Evolutionary conservation across 2,329 filamentous ascomycete genomes (phyloP).

Genomic region (Biscogniauxia marginata): DNA sequence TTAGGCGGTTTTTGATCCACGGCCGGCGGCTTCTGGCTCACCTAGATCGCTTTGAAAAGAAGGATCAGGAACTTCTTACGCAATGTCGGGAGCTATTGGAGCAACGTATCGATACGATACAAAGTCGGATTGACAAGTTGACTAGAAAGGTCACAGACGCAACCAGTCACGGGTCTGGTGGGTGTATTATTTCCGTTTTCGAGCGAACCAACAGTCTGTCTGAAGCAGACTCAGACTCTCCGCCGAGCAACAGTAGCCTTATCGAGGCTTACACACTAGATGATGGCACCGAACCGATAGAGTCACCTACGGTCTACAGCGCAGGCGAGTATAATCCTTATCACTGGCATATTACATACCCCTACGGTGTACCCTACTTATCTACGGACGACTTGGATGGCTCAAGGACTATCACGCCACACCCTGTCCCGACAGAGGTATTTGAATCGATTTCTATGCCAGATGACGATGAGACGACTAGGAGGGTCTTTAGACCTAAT

Average conservation of each 20-base stretch:
- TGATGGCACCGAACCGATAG: slow-evolving; percentile 27
- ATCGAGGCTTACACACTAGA: slow-evolving; percentile 26
- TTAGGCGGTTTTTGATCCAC: slow-evolving; percentile 51
- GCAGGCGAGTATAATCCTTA: slow-evolving; percentile 34
- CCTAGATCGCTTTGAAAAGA: slow-evolving; percentile 39
- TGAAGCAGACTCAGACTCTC: slow-evolving; percentile 44
- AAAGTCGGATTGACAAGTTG: slow-evolving; percentile 42
- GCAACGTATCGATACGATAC: slow-evolving; percentile 37
- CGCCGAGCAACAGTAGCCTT: slow-evolving; percentile 35
- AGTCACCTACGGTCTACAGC: slow-evolving; percentile 32
- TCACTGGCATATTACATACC: slow-evolving; percentile 39
- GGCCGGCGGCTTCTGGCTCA: slow-evolving; percentile 46
- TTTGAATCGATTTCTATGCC: slow-evolving; percentile 33
- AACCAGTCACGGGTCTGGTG: slow-evolving; percentile 35
- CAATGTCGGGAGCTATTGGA: slow-evolving; percentile 36
- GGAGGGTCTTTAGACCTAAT: slow-evolving; percentile 27
- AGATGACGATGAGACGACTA: slow-evolving; percentile 29
- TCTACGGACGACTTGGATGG: slow-evolving; percentile 21
- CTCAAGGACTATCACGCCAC: slow-evolving; percentile 32
- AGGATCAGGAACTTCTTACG: slow-evolving; percentile 26
- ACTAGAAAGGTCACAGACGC: slow-evolving; percentile 40
- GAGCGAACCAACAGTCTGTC: slow-evolving; percentile 50
- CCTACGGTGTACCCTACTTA: slow-evolving; percentile 26
- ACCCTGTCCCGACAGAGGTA: slow-evolving; percentile 26
- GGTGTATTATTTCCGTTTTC: slow-evolving; percentile 46